Evolutionary conservation across 371 early-diverging fungal species (phyloP).

Genomic region (Mortierella sp.): DNA sequence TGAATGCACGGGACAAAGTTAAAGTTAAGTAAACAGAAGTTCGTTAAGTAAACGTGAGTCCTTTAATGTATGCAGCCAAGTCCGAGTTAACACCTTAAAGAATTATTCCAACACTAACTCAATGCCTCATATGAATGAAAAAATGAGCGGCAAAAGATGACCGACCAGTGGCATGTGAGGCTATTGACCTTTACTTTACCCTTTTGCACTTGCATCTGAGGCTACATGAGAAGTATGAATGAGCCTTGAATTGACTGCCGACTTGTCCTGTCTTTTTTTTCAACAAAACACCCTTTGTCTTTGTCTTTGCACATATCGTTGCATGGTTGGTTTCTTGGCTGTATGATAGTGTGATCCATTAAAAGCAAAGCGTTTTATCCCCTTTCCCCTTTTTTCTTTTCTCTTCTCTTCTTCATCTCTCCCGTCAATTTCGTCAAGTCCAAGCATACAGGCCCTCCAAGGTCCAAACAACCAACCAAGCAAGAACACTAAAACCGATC

Average conservation of each 20-base stretch:
- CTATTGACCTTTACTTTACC: neutral
- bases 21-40: neutral
- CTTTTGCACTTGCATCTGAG: neutral
- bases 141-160: neutral
- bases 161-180: constrained; percentile 12
- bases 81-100: neutral
- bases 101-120: neutral
- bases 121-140: neutral
- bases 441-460: neutral
- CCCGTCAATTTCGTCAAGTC: neutral
- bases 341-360: neutral
- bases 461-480: neutral
- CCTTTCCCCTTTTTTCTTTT: neutral
- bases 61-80: no score
- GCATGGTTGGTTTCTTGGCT: neutral
- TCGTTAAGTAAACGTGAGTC: no score
- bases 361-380: neutral
- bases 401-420: neutral
- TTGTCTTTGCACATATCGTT: neutral
- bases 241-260: neutral
- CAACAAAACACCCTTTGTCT: neutral
- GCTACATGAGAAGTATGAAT: neutral
- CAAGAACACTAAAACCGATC: neutral
- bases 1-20: neutral
- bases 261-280: neutral